Conservation (phyloP, 768 basidiomycete species). For the Suillus subluteus region DNA sequence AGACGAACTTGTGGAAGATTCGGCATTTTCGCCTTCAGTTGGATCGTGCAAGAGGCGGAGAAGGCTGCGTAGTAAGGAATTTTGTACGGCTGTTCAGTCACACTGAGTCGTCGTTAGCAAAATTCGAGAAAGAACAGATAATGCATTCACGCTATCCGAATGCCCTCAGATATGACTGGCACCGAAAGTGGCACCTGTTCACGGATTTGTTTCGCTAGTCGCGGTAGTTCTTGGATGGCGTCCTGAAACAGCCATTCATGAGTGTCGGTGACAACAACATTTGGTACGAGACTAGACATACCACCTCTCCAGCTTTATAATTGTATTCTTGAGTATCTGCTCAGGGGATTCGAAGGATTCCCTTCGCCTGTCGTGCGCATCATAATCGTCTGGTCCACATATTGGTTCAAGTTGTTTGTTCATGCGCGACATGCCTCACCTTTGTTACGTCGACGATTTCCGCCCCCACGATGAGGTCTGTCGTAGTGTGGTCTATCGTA, state of each 20-base stretch:
- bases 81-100: slow-evolving; percentile 94
- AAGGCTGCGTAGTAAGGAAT: slow-evolving; percentile 87
- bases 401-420: slow-evolving; percentile 10
- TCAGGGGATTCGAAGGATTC: slow-evolving; percentile 72
- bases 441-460: slow-evolving; percentile 51
- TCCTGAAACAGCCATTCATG: slow-evolving; percentile 50
- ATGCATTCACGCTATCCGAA: slow-evolving; percentile 63
- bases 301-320: slow-evolving; percentile 81
- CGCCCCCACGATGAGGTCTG: slow-evolving; percentile 48
- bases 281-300: slow-evolving; percentile 41
- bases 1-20: slow-evolving; percentile 37
- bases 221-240: slow-evolving; percentile 66
- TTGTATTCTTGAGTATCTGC: slow-evolving; percentile 65
- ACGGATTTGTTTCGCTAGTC: slow-evolving; percentile 66
- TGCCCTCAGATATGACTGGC: slow-evolving; percentile 69
- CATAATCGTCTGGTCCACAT: slow-evolving; percentile 57
- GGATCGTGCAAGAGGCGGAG: slow-evolving; percentile 68
- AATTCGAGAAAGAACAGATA: not conserved
- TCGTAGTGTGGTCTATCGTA: slow-evolving; percentile 59
- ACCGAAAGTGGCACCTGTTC: slow-evolving; percentile 61
- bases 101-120: slow-evolving; percentile 44
- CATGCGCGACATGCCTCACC: slow-evolving; percentile 43
- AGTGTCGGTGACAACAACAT: slow-evolving; percentile 12
- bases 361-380: slow-evolving; percentile 62
- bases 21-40: slow-evolving; percentile 38